A percentile compares a stretch with the other conserved stretches of the same genome.
These are phyloP conservation scores for apple (Malus domestica) DNA, from an alignment of 306 rosid genomes.

Conservation along the genomic window ASM211411v1 NC_041802.1:28325501-28326000, in stretches of 20 bases:
- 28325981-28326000: conserved; percentile 88
- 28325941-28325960: conserved; percentile 55
- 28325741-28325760: conserved; percentile 64
- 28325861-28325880: not conserved
- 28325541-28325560: not conserved
- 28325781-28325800: conserved; percentile 71
- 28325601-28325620: conserved; percentile 61
- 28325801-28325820: conserved; percentile 82
- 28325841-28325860: not conserved
- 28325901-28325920: not conserved
- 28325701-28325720: conserved; percentile 24
- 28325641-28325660: conserved; percentile 62
- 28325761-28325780: conserved; percentile 54
- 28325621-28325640: conserved; percentile 63
- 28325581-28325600: conserved; percentile 65
- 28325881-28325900: not conserved
- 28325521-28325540: no score
- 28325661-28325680: conserved; percentile 52
- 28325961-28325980: conserved; percentile 60
- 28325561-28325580: not conserved
- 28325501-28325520: not conserved
- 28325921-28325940: conserved; percentile 66
- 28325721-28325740: conserved; percentile 36
- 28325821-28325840: not conserved
- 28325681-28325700: conserved; percentile 44